Conservation (phyloP, 169 alveolate genomes). For the Babesia bigemina region DNA sequence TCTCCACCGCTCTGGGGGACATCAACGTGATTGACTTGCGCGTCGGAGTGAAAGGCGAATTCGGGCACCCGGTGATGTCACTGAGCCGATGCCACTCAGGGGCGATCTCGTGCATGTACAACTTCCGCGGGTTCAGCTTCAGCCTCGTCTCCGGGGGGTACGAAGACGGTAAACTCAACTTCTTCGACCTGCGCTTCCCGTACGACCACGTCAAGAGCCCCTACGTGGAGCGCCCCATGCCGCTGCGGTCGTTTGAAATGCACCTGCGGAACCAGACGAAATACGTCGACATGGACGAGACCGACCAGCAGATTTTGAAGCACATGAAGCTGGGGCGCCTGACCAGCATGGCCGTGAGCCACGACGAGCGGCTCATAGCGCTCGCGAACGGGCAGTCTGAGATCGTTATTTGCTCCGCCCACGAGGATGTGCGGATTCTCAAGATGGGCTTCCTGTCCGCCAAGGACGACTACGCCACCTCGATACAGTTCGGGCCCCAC, state of each 20-base stretch:
- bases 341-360: constrained; percentile 27
- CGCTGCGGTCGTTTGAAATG: constrained; percentile 23
- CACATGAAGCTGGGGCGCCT: constrained; percentile 46
- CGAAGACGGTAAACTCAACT: constrained; percentile 45
- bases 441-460: constrained; percentile 38
- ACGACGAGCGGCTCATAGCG: constrained; percentile 33
- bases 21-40: constrained; percentile 28
- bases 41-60: constrained; percentile 41
- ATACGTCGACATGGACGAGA: constrained; percentile 40
- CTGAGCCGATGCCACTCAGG: constrained; percentile 25
- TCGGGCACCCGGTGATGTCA: constrained; percentile 40
- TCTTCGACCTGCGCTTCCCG: constrained; percentile 44
- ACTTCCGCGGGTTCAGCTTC: constrained; percentile 30
- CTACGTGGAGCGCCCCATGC: constrained; percentile 19
- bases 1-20: constrained; percentile 29
- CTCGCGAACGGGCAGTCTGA: constrained; percentile 34
- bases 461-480: constrained; percentile 40
- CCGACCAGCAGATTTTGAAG: constrained; percentile 42
- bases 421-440: constrained; percentile 29
- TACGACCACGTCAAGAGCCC: constrained; percentile 34
- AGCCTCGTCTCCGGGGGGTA: constrained; percentile 42
- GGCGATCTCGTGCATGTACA: constrained; percentile 39
- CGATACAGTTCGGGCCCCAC: constrained; percentile 3
- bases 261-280: constrained; percentile 37
- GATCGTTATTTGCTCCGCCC: constrained; percentile 14